phyloP scores from a whole-genome alignment of 129 eudicot species.

The Artemisia tridentata region DNA sequence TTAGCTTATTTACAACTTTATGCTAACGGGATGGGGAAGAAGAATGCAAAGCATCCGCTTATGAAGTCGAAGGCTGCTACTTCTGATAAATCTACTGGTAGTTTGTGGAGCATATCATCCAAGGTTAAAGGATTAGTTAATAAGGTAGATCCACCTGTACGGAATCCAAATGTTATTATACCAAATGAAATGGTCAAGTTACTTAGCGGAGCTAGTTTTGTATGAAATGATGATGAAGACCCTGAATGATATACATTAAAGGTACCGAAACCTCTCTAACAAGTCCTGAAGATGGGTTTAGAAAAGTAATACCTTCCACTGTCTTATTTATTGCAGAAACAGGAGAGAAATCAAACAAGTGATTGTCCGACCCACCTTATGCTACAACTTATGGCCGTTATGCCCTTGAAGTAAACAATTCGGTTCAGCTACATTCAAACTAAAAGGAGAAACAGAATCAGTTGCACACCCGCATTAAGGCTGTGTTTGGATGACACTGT shows the following conservation, averaged over 20 bases:
- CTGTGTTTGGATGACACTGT: too few species aligned
- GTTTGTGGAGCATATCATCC: constrained; percentile 81
- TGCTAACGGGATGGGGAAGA: constrained; percentile 97
- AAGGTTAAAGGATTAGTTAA: constrained; percentile 52
- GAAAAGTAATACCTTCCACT: not conserved
- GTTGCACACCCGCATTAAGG: too few species aligned
- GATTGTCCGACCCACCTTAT: too few species aligned
- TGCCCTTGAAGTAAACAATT: too few species aligned
- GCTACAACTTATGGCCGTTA: too few species aligned
- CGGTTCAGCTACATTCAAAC: too few species aligned
- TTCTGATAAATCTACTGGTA: constrained; percentile 49
- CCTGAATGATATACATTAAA: not conserved
- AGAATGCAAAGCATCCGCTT: constrained; percentile 66
- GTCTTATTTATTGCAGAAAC: too few species aligned
- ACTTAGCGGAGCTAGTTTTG: constrained; percentile 43
- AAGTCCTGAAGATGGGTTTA: not conserved
- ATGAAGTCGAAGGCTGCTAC: constrained; percentile 60
- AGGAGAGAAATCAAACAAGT: too few species aligned
- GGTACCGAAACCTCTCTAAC: not conserved
- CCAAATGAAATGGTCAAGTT: constrained; percentile 63
- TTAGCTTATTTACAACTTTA: too few species aligned
- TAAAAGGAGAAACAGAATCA: too few species aligned
- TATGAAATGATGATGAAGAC: constrained; percentile 12
- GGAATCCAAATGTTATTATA: constrained; percentile 68
- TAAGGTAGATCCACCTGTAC: constrained; percentile 49